Evolutionary conservation across 805 yeast species (phyloP), one percentile per base, ranked within the genome.

Genomic region (Candida sanyiensis): DNA sequence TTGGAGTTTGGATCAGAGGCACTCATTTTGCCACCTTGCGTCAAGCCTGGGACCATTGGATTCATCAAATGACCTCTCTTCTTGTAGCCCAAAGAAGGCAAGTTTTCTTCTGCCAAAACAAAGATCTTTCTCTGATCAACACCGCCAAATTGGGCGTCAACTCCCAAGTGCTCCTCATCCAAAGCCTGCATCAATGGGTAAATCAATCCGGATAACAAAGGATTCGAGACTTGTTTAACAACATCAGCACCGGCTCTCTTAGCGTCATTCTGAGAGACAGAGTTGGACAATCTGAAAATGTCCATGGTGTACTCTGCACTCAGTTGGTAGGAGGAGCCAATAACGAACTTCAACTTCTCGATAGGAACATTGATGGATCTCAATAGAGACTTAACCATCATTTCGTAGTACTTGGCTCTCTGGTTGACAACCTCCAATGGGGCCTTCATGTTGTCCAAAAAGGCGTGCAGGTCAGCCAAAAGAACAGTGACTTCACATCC

Each of bases 241-340:
- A 93, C 99, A 64, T 93, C 99, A 9, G 99, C 97, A 61, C 99
- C 99, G 2, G 99, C 99, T 63, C 98, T 80, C 68, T 86, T 86
- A 44, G 97, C 96, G 59, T 89, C 97, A 59, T 90, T 89, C 66
- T 86, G 96, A 18, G 95, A 80, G 21, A 87, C 96, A 33, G 68
- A 61, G 61, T 90, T 93, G 33, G 94, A 73, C 57, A 93, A 62
- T 62, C 78, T 80, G 76, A 89, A 93, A 29, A 93, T 64, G 57
- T 93, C 99, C 79, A 93, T 59, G 7, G 95, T 83, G 67, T 85
- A 93, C 26, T 83, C 78, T 7, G 80, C 71, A 18, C 73, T 62
- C 40, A 80, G 67, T 66, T 93, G 97, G 70, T 88, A 93, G n/a
- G 85, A 77, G 6, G 95, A 83, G 28, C 99, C 99, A 24, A 77